A percentile compares a stretch with the other conserved stretches of the same genome.
These are phyloP conservation scores for Mortierella hygrophila DNA, from an alignment of 192 early-diverging fungal genomes.

Conservation along the genomic window DNA sequence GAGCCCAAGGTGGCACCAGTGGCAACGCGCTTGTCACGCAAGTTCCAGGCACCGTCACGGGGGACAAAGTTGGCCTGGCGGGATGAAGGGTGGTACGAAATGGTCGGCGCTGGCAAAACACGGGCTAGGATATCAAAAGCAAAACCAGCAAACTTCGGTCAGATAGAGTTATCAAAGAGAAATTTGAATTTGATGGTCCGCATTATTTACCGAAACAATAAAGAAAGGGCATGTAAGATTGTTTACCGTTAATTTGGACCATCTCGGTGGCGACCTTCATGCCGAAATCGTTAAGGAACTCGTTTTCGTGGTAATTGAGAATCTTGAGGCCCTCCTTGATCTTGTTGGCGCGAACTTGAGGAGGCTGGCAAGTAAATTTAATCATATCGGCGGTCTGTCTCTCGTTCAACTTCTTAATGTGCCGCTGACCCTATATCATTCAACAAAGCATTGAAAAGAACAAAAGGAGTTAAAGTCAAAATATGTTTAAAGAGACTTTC, in stretches of 20 bases:
- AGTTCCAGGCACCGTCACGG: slow-evolving; percentile 88
- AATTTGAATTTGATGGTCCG: slow-evolving; percentile 23
- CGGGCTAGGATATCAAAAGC: slow-evolving; percentile 63
- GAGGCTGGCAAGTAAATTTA: slow-evolving; percentile 88
- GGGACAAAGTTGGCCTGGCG: slow-evolving; percentile 65
- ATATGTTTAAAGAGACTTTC: neutral
- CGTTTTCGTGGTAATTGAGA: slow-evolving; percentile 74
- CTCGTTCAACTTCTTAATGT: slow-evolving; percentile 86
- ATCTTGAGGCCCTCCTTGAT: slow-evolving; percentile 82
- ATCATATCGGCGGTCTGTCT: slow-evolving; percentile 96
- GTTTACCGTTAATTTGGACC: slow-evolving; percentile 66
- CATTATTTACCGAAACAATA: neutral
- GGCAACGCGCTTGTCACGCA: slow-evolving; percentile 83
- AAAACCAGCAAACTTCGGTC: slow-evolving; percentile 15
- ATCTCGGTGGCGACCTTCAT: slow-evolving; percentile 76
- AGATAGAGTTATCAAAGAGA: neutral
- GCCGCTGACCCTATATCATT: slow-evolving; percentile 78
- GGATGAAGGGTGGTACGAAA: slow-evolving; percentile 71
- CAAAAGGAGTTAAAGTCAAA: neutral
- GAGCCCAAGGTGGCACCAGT: slow-evolving; percentile 81
- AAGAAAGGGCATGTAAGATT: neutral
- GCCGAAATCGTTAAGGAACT: slow-evolving; percentile 84
- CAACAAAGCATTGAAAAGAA: neutral
- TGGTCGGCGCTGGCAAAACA: slow-evolving; percentile 81
- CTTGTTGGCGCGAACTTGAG: slow-evolving; percentile 85